Evolutionary conservation across 768 basidiomycete species (phyloP), one percentile per base, ranked within the genome.

Genomic region (Gautieria morchelliformis): DNA sequence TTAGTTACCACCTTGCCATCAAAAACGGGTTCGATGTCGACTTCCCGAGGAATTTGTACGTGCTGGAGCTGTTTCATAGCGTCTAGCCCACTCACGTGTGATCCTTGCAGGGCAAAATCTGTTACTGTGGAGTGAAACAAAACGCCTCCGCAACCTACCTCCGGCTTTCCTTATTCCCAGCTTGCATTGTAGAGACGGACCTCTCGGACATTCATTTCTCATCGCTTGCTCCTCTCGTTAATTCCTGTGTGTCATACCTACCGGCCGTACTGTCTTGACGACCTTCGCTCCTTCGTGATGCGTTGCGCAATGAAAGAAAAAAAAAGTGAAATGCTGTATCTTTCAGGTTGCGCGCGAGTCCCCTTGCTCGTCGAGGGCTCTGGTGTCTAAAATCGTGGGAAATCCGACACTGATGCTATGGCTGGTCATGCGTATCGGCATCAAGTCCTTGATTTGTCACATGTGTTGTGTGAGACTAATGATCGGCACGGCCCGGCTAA

Each of bases 1-100:
- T 98, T 59, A 92, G 89, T 61, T 99, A 99, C 72, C 94, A 98
- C 74, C 74, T 99, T 60, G 95, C 95, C 3, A 85, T 98, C 65
- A 87, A 81, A 76, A 93, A 93, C 68, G 96, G 94, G 33, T 93
- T 90, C 62, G 95, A 98, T 68, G 95, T 98, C 63, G 95, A 99
- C 70, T 96, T 96, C 85, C 95, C 95, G 44, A 79, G 95, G 67
- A 97, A 97, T 77, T 75, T 97, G 86, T 90, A 67, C 65, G 89
- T 79, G 35, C n/a, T 40, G 19, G 9, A 51, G 14, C 53, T 39
- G 53, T 53, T 15, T 32, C 46, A 57, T 14, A 12, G n/a, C 57
- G 19, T 53, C 46, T 27, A 19, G 61, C 17, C 17, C n/a, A 55
- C 59, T 61, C 19, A 66, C 49, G 19, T 50, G 48, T 15, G n/a